Evolutionary conservation across 345 rosid genomes (phyloP).

Genomic region (Boechera retrofracta): DNA sequence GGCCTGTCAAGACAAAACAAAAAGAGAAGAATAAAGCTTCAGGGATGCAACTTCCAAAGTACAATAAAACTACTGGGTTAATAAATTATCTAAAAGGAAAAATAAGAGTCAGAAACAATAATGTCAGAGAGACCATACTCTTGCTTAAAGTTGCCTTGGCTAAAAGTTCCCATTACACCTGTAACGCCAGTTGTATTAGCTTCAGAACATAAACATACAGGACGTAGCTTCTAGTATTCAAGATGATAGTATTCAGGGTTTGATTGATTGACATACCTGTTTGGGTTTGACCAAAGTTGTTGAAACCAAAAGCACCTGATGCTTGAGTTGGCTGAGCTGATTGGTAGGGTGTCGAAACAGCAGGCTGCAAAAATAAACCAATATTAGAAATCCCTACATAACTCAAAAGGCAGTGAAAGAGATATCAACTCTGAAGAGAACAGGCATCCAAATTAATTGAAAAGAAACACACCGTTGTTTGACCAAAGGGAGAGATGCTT

Average conservation of each 20-base stretch:
- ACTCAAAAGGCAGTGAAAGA: conserved; percentile 20
- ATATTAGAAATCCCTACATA: conserved; percentile 20
- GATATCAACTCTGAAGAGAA: neutral
- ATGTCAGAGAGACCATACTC: conserved; percentile 51
- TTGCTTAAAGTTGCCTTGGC: conserved; percentile 60
- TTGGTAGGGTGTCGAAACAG: conserved; percentile 55
- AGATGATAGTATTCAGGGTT: conserved; percentile 3
- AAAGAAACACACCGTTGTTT: conserved; percentile 56
- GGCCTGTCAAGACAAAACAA: conserved; percentile 54
- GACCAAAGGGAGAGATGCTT: conserved; percentile 54
- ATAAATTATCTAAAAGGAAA: conserved; percentile 16
- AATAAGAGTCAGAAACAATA: conserved; percentile 19
- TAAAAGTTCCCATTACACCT: conserved; percentile 54
- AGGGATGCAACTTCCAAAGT: conserved; percentile 3
- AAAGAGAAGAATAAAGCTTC: conserved; percentile 11
- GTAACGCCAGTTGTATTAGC: conserved; percentile 49
- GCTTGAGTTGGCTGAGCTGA: conserved; percentile 61
- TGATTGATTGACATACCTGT: conserved; percentile 48
- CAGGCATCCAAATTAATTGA: neutral
- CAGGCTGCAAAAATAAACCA: conserved; percentile 48
- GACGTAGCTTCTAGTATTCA: conserved; percentile 10
- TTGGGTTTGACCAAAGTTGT: conserved; percentile 63
- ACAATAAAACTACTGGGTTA: neutral
- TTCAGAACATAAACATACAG: conserved; percentile 37
- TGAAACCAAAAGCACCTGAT: conserved; percentile 52